These are phyloP conservation scores for Xylariomycetidae sp. DNA, from an alignment of 2,329 filamentous ascomycete genomes.

Conservation along the genomic window DNA sequence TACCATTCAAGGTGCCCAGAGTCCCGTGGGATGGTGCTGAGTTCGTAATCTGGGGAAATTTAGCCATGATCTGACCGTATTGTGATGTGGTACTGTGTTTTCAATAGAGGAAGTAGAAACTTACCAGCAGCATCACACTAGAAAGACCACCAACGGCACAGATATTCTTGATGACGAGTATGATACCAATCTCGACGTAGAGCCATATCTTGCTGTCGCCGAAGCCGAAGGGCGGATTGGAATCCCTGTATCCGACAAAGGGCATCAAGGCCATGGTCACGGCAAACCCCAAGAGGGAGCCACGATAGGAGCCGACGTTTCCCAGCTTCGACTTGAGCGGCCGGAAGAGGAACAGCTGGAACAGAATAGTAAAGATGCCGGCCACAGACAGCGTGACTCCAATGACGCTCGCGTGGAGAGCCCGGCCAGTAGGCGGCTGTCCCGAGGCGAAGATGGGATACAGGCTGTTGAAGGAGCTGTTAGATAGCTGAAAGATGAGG, in stretches of 20 bases:
- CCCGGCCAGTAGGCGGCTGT: slow-evolving; percentile 68
- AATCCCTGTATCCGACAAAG: slow-evolving; percentile 74
- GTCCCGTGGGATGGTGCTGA: slow-evolving; percentile 81
- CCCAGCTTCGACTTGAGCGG: slow-evolving; percentile 73
- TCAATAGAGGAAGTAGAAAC: slow-evolving; percentile 28
- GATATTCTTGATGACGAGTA: slow-evolving; percentile 84
- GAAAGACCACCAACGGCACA: slow-evolving; percentile 86
- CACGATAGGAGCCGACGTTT: slow-evolving; percentile 79
- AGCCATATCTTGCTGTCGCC: slow-evolving; percentile 64
- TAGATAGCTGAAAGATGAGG: slow-evolving; percentile 87
- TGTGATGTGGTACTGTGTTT: not conserved
- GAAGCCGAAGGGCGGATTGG: slow-evolving; percentile 49
- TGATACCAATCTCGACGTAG: slow-evolving; percentile 73
- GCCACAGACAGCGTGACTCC: slow-evolving; percentile 82
- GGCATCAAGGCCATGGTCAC: slow-evolving; percentile 84
- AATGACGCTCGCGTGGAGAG: slow-evolving; percentile 72
- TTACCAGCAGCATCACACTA: slow-evolving; percentile 79
- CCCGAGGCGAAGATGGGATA: slow-evolving; percentile 90
- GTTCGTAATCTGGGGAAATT: slow-evolving; percentile 67
- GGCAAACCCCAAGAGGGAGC: slow-evolving; percentile 74
- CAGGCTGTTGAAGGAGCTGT: slow-evolving; percentile 91
- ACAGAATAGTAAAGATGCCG: slow-evolving; percentile 78
- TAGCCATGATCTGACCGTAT: not conserved
- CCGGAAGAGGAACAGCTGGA: slow-evolving; percentile 83
- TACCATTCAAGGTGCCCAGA: slow-evolving; percentile 84